Evolutionary conservation across 75 land plant genomes (phyloP).

Genomic region (Adiantum capillusveneris): DNA sequence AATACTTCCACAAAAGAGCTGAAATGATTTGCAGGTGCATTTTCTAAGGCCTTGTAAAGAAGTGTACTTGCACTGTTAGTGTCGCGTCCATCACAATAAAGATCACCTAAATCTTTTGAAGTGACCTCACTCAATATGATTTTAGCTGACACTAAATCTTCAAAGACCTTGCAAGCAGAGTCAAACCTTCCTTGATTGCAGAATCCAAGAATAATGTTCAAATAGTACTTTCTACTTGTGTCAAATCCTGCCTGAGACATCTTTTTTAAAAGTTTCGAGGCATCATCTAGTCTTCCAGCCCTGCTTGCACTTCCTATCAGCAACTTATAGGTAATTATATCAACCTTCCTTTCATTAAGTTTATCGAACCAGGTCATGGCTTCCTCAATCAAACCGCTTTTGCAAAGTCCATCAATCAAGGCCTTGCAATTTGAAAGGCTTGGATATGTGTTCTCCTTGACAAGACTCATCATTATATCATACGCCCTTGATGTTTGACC

Average conservation of each 20-base stretch:
- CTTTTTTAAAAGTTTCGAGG: constrained; percentile 25
- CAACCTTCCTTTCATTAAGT: constrained; percentile 31
- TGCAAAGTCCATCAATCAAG: constrained; percentile 53
- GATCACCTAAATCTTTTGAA: background rate
- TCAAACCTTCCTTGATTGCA: background rate
- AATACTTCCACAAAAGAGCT: background rate
- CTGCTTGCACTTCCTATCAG: constrained; percentile 45
- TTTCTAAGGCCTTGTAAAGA: background rate
- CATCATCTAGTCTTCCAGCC: constrained; percentile 32
- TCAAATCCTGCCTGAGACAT: constrained; percentile 33
- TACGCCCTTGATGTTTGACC: constrained; percentile 36
- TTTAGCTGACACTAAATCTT: background rate
- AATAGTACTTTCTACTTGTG: constrained; percentile 26
- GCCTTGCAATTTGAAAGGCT: constrained; percentile 34
- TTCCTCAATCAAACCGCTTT: constrained; percentile 17
- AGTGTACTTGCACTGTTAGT: background rate
- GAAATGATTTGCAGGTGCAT: background rate
- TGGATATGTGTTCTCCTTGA: constrained; percentile 25
- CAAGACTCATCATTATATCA: constrained; percentile 40
- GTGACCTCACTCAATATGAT: background rate
- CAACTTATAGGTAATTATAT: constrained; percentile 42
- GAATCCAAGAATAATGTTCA: background rate
- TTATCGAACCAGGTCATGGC: constrained; percentile 29
- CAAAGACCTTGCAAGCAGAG: background rate
- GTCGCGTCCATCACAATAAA: background rate